Conservation (phyloP, 305 asterid genomes). For the Lippia alba region DNA sequence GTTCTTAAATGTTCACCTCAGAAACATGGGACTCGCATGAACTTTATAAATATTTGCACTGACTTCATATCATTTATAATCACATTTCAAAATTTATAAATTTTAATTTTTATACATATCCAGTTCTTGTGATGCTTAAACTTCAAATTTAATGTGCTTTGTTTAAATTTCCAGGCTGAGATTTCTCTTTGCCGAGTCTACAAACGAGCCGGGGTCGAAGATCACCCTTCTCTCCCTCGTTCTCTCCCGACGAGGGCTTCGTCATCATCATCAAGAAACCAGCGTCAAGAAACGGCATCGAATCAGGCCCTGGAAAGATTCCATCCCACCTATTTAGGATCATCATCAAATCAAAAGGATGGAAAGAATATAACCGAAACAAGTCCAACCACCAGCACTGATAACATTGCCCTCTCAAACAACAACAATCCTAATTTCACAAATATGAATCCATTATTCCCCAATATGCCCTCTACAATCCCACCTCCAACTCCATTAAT, state of each 20-base stretch:
- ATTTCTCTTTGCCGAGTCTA: conserved; percentile 69
- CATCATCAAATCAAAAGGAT: conserved; percentile 32
- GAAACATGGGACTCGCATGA: conserved; percentile 28
- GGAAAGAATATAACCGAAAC: conserved; percentile 40
- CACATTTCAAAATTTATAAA: background rate
- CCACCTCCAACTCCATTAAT: conserved; percentile 19
- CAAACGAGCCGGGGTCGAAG: conserved; percentile 70
- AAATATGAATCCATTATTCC: conserved; percentile 28
- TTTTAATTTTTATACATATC: background rate
- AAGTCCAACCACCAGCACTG: conserved; percentile 48
- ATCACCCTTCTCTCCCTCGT: conserved; percentile 62
- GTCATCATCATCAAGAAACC: conserved; percentile 28
- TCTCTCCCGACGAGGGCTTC: conserved; percentile 43
- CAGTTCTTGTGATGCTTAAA: background rate
- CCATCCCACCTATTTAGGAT: conserved; percentile 26
- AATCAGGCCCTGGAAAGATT: conserved; percentile 7
- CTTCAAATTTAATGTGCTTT: background rate
- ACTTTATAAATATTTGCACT: background rate
- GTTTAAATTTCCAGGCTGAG: conserved; percentile 51
- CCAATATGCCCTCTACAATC: conserved; percentile 14
- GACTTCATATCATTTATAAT: background rate
- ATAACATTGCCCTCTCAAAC: conserved; percentile 33
- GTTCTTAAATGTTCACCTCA: conserved; percentile 20
- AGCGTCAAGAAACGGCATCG: background rate
- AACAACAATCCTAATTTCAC: conserved; percentile 35